Evolutionary conservation across 1,139 yeast species (phyloP).

Genomic region (Nakaseomyces sp.): DNA sequence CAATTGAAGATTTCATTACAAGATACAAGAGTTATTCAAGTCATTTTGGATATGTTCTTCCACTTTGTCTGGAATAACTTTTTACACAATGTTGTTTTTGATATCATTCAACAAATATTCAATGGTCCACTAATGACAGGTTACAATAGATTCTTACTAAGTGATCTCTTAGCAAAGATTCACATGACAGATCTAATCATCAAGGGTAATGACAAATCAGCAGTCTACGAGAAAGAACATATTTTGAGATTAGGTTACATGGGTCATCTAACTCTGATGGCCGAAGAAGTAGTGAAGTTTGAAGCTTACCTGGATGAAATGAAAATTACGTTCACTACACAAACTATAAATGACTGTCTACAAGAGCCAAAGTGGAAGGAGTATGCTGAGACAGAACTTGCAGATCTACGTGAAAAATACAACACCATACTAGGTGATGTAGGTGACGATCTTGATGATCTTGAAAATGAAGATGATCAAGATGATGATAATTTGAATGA

Average conservation of each 20-base stretch:
- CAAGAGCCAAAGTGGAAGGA: conserved; percentile 62
- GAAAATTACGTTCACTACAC: conserved; percentile 29
- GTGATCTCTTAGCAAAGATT: conserved; percentile 73
- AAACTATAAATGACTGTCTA: conserved; percentile 27
- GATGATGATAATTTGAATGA: conserved; percentile 10
- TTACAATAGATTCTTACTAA: conserved; percentile 76
- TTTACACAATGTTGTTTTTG: conserved; percentile 93
- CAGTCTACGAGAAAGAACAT: conserved; percentile 48
- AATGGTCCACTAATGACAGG: conserved; percentile 90
- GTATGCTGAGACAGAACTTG: conserved; percentile 74
- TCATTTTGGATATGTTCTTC: conserved; percentile 80
- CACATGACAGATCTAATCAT: conserved; percentile 76
- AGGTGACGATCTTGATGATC: conserved; percentile 30
- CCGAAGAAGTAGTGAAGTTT: conserved; percentile 95
- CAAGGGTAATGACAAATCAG: conserved; percentile 70
- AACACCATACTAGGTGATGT: conserved; percentile 89
- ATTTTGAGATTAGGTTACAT: conserved; percentile 84
- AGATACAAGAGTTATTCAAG: conserved; percentile 70
- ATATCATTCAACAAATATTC: conserved; percentile 90
- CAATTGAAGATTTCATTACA: conserved; percentile 73
- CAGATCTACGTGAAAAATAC: conserved; percentile 87
- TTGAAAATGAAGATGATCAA: conserved; percentile 29
- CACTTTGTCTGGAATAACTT: conserved; percentile 96
- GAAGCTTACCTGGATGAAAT: conserved; percentile 35
- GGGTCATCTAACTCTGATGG: conserved; percentile 93